Base-by-base conservation (phyloP, 176 grass and related monocot genomes). In the Zea luxurians region DNA sequence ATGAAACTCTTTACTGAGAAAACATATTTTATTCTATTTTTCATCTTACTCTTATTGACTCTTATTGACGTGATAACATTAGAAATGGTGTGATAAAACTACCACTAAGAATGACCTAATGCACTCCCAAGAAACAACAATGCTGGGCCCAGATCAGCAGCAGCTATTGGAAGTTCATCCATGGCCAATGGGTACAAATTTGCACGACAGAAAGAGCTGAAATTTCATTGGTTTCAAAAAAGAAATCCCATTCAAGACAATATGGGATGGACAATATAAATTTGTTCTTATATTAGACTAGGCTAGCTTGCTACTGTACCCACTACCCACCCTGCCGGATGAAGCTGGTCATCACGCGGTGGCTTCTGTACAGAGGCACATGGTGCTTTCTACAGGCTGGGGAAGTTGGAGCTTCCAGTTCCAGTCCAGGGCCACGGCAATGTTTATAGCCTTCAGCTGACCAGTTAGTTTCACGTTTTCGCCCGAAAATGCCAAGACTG, bases 311-410 rank as follows among this genome's bases (percentile, higher is more conserved):
- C 61, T 42, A 76, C 48, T 84, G 48, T 79, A 55, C 46, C 54
- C 81, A 62, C 50, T 27, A 27, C 27, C 27, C 0, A 27, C 27
- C 34, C 40, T 77, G 71, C 77, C 34, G 42, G 82, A 80, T 88
- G 82, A 48, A 80, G 70, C 81, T 84, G 81, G 38, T 61, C 61
- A 78, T 74, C 61, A 78, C 57, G 45, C 49, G 36, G 59, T 76
- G 66, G 52, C 72, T 81, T 76, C 64, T 61, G 72, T 58, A 55
- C 50, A 43, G 40, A 43, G 34, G 34, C 87, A 84, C 36, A 85
- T 77, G 78, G 78, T 42, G 66, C 72, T 66, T 78, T 81, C 36
- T 77, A 66, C 49, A 61, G 35, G 55, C 64, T 77, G 54, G 7
- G 65, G 42, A 59, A 61, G 53, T 16, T 48, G 17, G 62, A 10